Percentiles rank a stretch among this genome's conserved stretches.
These are phyloP conservation scores for Prunus mira DNA, from an alignment of 306 rosid species.

Conservation along the genomic window DNA sequence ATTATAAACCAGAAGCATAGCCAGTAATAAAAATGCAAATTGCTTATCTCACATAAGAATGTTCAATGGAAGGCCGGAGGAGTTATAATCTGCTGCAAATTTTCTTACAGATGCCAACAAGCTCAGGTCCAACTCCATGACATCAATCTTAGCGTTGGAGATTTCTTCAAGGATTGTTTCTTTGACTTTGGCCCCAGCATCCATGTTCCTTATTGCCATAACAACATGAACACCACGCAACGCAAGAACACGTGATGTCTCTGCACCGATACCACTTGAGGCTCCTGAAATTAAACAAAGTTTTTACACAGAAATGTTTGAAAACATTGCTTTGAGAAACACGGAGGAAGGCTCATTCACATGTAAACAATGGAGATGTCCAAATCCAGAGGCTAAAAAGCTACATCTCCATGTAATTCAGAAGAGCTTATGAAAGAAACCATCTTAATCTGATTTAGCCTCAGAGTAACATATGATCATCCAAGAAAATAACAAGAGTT, in stretches of 20 bases:
- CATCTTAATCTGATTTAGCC: no score
- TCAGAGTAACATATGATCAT: neutral
- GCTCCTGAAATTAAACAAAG: constrained; percentile 47
- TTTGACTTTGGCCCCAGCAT: constrained; percentile 43
- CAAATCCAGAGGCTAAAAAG: no score
- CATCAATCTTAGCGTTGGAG: constrained; percentile 56
- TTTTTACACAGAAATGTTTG: neutral
- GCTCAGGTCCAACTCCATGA: constrained; percentile 67
- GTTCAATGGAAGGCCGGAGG: constrained; percentile 65
- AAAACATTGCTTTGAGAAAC: neutral
- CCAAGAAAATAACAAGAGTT: neutral
- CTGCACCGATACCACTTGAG: constrained; percentile 67
- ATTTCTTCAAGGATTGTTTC: constrained; percentile 48
- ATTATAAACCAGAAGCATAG: no score
- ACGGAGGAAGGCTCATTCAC: no score
- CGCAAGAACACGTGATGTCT: constrained; percentile 73
- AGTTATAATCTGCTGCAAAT: constrained; percentile 54
- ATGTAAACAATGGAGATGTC: neutral
- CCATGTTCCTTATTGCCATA: constrained; percentile 61
- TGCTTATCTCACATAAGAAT: constrained; percentile 63
- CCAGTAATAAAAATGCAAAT: no score
- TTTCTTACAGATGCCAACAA: constrained; percentile 58
- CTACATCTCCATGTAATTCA: no score
- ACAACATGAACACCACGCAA: constrained; percentile 69
- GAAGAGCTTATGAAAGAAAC: no score